Base-by-base conservation (phyloP, 495 filamentous ascomycete genomes). In the Lindgomyces ingoldianus region DNA sequence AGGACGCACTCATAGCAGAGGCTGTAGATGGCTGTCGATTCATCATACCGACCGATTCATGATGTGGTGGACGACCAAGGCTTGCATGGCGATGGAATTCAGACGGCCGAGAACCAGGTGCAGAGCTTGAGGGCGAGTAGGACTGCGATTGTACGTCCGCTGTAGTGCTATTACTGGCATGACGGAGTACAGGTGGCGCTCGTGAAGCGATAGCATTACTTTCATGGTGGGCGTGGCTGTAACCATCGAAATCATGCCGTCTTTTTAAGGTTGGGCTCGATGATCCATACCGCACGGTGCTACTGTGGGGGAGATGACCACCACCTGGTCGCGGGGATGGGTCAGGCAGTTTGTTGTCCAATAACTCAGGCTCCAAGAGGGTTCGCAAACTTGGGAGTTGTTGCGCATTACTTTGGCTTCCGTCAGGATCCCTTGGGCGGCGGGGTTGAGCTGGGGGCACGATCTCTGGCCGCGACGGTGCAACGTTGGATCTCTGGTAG, bases 251-350 rank as follows among this genome's bases (percentile, higher is more conserved):
- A 54, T 61, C 61, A 61, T 62, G 61, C 57, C 67, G 67, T 58
- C 67, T 65, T 59, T 69, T 69, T 48, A 69, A 53, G 52, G 62
- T 65, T 57, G 67, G 67, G 57, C 67, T 69, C 42, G 67, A 49
- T 12, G 67, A 65, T 51, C 46, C 61, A 41, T 65, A 65, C 36
- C 42, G 47, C 51, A 29, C 49, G 21, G 61, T 51, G 19, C 26
- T 47, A 44, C 21, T 29, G 51, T 50, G 47, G n/a, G 47, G 27
- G 14, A 39, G 42, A 41, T 26, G 54, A 19, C 22, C 44, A 22
- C 61, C 67, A 52, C 44, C 51, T 18, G 55, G 33, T 47, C 42
- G 67, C 33, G 67, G 36, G 33, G 57, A 27, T 8, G 29, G 25
- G 18, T 61, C 67, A 36, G 50, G 25, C 26, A 41, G 25, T 51